Conservation (phyloP, 257 asterid genomes). For the Gentiana straminea region DNA sequence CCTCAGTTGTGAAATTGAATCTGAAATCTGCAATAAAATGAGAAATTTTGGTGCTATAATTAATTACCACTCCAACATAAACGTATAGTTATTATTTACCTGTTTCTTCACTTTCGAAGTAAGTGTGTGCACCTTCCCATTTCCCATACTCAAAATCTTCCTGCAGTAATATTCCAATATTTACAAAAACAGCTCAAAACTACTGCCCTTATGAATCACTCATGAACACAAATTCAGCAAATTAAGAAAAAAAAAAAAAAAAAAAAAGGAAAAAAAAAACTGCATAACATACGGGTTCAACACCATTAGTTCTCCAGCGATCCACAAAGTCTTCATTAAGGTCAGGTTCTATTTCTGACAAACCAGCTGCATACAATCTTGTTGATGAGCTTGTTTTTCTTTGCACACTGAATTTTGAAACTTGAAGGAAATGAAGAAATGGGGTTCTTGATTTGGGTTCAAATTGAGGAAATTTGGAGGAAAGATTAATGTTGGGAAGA, state of each 20-base stretch:
- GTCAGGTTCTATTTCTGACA: conserved; percentile 68
- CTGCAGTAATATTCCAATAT: conserved; percentile 26
- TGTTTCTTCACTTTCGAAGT: conserved; percentile 46
- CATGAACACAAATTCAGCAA: neutral
- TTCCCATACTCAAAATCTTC: conserved; percentile 60
- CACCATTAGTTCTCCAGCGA: conserved; percentile 73
- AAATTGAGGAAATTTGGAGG: conserved; percentile 17
- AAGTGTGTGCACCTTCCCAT: conserved; percentile 71
- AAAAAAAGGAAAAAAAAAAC: neutral
- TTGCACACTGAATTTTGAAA: conserved; percentile 5
- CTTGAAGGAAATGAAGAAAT: conserved; percentile 5
- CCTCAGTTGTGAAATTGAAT: no score
- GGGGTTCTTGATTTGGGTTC: conserved; percentile 10
- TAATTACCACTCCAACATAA: no score
- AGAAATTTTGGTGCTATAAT: no score
- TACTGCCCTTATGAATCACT: neutral
- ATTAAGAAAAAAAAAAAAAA: neutral
- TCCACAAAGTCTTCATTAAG: conserved; percentile 76
- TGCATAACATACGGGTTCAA: conserved; percentile 26
- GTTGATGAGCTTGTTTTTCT: conserved; percentile 20
- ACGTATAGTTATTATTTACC: no score
- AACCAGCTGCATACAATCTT: conserved; percentile 52
- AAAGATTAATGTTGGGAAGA: conserved; percentile 19
- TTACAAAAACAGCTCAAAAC: conserved; percentile 2
- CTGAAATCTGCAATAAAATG: no score